phyloP scores from a whole-genome alignment of 2,329 filamentous ascomycete genomes.

The Trichoderma koningii region DNA sequence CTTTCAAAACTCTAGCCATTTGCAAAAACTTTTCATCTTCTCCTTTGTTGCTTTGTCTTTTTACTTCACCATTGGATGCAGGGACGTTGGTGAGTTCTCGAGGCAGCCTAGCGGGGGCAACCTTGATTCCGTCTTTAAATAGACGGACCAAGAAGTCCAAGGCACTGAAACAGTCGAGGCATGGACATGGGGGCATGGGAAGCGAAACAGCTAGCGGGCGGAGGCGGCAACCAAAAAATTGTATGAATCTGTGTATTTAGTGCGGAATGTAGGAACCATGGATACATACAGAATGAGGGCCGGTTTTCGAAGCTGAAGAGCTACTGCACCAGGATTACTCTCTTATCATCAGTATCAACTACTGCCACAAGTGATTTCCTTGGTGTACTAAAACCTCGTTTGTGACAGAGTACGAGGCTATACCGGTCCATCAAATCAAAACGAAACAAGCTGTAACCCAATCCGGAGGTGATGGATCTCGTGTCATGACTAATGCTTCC shows the following conservation, averaged over 20 bases:
- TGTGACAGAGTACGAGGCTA: no score
- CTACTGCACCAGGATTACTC: neutral
- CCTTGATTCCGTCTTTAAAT: conserved; percentile 6
- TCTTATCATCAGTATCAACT: neutral
- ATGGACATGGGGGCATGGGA: conserved; percentile 1
- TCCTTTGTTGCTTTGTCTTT: neutral
- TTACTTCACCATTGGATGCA: neutral
- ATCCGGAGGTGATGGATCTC: conserved; percentile 6
- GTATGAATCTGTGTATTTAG: conserved; percentile 6
- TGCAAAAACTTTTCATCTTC: neutral
- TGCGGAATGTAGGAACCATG: neutral
- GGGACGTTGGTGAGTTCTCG: neutral
- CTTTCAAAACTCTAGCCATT: neutral
- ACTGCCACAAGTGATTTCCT: no score
- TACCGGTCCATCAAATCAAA: neutral
- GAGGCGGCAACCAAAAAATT: conserved; percentile 9
- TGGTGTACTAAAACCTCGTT: no score
- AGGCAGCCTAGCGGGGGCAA: conserved; percentile 19
- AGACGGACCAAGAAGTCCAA: conserved; percentile 1
- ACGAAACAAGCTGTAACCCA: conserved; percentile 7
- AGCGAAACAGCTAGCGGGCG: conserved; percentile 22
- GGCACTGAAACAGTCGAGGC: conserved; percentile 19
- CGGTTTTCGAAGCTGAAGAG: neutral
- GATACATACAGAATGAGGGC: neutral
- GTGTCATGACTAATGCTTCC: conserved; percentile 2